phyloP scores from a whole-genome alignment of 208 protist genomes.

The Lotmaria passim region DNA sequence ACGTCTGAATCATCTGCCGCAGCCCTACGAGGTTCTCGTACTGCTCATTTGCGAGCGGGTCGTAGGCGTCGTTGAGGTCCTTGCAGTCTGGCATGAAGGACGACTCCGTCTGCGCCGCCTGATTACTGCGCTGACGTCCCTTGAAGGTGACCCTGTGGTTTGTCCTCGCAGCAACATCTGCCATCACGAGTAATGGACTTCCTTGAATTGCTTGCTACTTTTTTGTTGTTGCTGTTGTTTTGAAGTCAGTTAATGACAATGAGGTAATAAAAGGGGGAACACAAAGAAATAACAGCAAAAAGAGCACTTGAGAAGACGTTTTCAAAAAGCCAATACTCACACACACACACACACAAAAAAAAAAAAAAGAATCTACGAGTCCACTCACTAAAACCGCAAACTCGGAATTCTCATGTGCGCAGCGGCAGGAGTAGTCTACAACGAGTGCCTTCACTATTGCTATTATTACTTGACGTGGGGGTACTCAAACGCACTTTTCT shows the following conservation, averaged over 20 bases:
- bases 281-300: not conserved
- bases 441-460: too few relatives aligned
- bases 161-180: constrained; percentile 8
- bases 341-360: constrained; percentile 4
- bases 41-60: constrained; percentile 76
- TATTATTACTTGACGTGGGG: too few relatives aligned
- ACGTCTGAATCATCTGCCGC: constrained; percentile 70
- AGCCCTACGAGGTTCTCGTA: constrained; percentile 68
- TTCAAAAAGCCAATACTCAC: too few relatives aligned
- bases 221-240: not conserved
- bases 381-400: too few relatives aligned
- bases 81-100: constrained; percentile 68
- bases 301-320: not conserved
- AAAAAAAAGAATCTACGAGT: constrained; percentile 2
- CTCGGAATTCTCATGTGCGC: too few relatives aligned
- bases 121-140: constrained; percentile 34
- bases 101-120: constrained; percentile 82
- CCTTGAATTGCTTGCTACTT: not conserved
- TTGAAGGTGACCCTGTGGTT: constrained; percentile 29
- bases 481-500: too few relatives aligned
- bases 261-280: not conserved
- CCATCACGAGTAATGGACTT: too few relatives aligned
- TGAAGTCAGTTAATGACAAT: not conserved
- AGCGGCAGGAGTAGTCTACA: too few relatives aligned
- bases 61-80: constrained; percentile 55